Conservation (phyloP, 2,329 filamentous ascomycete species). For the Neonectria hederae region DNA sequence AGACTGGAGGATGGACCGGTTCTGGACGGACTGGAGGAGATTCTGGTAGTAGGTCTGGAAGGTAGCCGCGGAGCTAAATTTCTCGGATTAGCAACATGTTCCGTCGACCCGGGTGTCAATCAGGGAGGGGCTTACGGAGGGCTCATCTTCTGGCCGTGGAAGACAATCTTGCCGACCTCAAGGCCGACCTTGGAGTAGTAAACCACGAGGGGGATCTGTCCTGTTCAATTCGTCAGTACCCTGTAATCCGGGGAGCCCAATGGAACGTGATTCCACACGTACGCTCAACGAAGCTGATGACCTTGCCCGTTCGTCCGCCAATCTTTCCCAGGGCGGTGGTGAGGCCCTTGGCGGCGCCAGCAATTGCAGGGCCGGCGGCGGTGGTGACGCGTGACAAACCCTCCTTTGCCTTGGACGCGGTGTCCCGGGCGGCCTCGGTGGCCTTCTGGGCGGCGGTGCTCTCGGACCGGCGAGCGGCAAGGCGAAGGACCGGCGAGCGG, state of each 20-base stretch:
- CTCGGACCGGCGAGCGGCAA: conserved; percentile 67
- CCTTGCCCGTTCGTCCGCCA: conserved; percentile 82
- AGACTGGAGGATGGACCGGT: conserved; percentile 67
- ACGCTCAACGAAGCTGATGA: conserved; percentile 88
- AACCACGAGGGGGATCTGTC: conserved; percentile 82
- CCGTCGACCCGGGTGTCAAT: conserved; percentile 24
- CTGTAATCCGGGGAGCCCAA: not conserved
- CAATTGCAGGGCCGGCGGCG: conserved; percentile 79
- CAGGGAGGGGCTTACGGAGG: conserved; percentile 78
- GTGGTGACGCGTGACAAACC: conserved; percentile 84
- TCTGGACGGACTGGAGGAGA: conserved; percentile 74
- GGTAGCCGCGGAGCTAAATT: conserved; percentile 74
- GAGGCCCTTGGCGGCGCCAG: conserved; percentile 74
- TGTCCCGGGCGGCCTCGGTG: conserved; percentile 53
- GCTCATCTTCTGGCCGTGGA: conserved; percentile 88
- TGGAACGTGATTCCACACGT: conserved; percentile 53
- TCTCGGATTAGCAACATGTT: conserved; percentile 21
- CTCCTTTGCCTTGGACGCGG: conserved; percentile 75
- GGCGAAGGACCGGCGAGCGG: conserved; percentile 57
- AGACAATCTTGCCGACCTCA: conserved; percentile 89
- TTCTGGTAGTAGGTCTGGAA: conserved; percentile 90
- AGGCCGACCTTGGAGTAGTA: conserved; percentile 93
- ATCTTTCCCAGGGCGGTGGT: conserved; percentile 75
- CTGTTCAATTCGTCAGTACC: conserved; percentile 56
- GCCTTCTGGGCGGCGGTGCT: conserved; percentile 63